Base-by-base conservation (phyloP, 2,329 filamentous ascomycete genomes). In the Ceratocystiopsis sp. region DNA sequence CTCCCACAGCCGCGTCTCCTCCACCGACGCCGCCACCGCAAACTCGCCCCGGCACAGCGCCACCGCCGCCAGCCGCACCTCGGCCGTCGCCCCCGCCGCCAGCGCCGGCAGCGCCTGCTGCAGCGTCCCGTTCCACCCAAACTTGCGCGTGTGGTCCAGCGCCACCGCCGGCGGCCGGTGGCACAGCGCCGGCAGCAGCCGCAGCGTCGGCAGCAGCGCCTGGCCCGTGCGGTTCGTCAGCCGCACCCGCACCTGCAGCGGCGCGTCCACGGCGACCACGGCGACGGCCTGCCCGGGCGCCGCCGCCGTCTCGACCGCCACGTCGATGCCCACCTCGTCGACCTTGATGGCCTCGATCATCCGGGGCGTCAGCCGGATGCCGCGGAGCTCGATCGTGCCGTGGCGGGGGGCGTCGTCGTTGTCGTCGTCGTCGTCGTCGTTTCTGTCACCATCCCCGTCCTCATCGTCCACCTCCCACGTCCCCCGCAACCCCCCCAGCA, bases 331-430 rank as follows among this genome's bases (percentile, higher is more conserved):
- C 5, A 94, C 59, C 50, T 93, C 85, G 40, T 91, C 83, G 5
- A 93, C 67, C 56, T 77, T 84, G 54, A 94, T 66, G 0, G 78
- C 79, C 48, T 93, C 83, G 38, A 93, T 78, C 80, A 93, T 93
- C 25, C 83, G 72, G 2, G 75, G 63, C 15, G 72, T 79, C 21
- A 95, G 65, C 11, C 82, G 72, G 39, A 94, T 73, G 33, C 75
- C 76, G 37, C 86, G 77, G 5, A 94, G 63, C 55, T 93, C 84
- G 42, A 95, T 71, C 2, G 66, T 67, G 3, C 87, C 87, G n/a
- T 16, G 48, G 29, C 15, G 7, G 12, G 19, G 17, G 11, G 25
- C 7, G 37, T 10, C 16, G 33, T 10, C 10, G 8, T n/a, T 16
- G 19, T 11, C 25, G 10, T 9, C 15, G 19, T 33, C 25, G 21